Evolutionary conservation across 495 filamentous ascomycete genomes (phyloP), one percentile per base, ranked within the genome.

Genomic region (Penicillium canariense): DNA sequence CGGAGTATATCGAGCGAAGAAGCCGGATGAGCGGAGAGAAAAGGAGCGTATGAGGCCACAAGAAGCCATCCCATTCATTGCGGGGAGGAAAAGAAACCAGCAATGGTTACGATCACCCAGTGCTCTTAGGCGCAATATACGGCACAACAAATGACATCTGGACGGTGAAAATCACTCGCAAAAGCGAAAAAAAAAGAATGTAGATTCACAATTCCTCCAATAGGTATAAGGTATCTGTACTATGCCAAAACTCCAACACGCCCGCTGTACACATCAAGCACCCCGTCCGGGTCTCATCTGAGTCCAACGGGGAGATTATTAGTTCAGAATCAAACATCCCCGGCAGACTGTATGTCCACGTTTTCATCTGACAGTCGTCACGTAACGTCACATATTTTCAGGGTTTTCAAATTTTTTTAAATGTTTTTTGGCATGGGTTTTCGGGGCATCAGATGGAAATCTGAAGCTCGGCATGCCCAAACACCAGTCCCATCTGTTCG

Each of bases 161-260:
- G 67, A 97, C 88, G 55, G 83, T 74, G 69, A 99, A 87, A 5
- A 89, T 92, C 15, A 89, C 80, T 4, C 86, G 82, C 45, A 99
- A 48, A 48, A 27, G 30, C 45, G 1, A 17, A 40, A 40, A 42
- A 23, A 23, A 42, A n/a, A 14, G 23, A 42, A 42, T 23, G 22
- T 12, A 25, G n/a, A 42, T 42, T 42, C 38, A 25, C 10, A 42
- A 42, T 42, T 22, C 38, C 38, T 42, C 38, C 20, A 42, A 22
- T 42, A 42, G 38, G 38, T 42, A 42, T 42, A 42, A 46, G 43
- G 43, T 46, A 46, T 30, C 43, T 46, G 43, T 46, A 46, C 15
- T 30, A 27, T 27, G 23, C 8, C 25, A 12, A 46, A 46, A 46
- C 43, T 46, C 43, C 43, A 46, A 30, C 43, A 46, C 43, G 25